Conservation (phyloP, 257 asterid genomes). For the Paulownia fortunei region DNA sequence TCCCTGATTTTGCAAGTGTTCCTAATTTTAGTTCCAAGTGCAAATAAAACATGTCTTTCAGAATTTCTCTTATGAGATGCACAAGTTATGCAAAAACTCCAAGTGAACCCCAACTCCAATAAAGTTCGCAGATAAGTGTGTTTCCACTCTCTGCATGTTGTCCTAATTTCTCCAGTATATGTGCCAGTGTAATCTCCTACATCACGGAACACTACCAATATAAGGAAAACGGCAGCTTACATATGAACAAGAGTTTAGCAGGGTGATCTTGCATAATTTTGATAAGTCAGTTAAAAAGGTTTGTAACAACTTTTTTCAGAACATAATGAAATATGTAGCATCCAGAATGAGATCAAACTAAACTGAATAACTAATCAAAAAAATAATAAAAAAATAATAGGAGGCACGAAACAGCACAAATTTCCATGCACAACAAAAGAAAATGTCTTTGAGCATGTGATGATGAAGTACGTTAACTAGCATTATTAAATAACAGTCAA, state of each 20-base stretch:
- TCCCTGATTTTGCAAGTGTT: not conserved
- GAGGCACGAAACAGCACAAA: not conserved
- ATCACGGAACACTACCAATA: not conserved
- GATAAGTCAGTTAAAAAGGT: not conserved
- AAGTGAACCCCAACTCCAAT: not conserved
- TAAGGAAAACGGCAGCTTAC: not conserved
- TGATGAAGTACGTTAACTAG: not conserved
- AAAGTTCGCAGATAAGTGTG: not conserved
- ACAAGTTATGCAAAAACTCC: too few relatives aligned
- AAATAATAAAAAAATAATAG: not conserved
- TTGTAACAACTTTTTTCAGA: too few relatives aligned
- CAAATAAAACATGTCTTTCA: not conserved
- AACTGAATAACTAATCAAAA: too few relatives aligned
- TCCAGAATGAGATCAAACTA: too few relatives aligned
- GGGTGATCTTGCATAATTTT: too few relatives aligned
- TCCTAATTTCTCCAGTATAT: not conserved
- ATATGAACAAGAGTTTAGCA: too few relatives aligned
- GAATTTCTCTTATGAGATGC: not conserved
- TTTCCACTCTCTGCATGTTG: not conserved
- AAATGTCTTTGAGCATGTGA: not conserved
- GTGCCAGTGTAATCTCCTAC: not conserved
- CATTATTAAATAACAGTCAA: not conserved
- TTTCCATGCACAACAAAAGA: not conserved
- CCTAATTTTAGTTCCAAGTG: constrained; percentile 1
- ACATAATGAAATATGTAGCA: too few relatives aligned